Conservation (phyloP, 371 early-diverging fungal species). For the Saksenaea vasiformis region DNA sequence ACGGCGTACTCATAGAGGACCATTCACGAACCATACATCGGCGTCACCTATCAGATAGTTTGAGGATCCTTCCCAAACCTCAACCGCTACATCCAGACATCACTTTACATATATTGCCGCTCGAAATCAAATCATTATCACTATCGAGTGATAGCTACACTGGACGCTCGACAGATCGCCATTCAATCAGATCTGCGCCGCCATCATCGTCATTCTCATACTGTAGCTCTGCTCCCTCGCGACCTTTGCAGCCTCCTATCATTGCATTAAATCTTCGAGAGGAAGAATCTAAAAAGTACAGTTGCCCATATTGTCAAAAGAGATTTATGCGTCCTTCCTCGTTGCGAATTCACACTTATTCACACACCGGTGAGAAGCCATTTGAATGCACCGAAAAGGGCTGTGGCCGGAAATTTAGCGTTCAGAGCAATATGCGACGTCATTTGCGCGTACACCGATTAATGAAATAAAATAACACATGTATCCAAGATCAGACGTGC, state of each 20-base stretch:
- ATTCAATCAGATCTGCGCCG: neutral
- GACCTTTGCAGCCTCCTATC: neutral
- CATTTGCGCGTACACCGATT: conserved; percentile 37
- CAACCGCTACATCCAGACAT: neutral
- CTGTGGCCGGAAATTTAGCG: conserved; percentile 75
- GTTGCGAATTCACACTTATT: conserved; percentile 66
- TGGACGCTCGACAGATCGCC: neutral
- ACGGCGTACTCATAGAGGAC: neutral
- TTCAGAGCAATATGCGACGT: conserved; percentile 76
- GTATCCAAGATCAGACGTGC: too few relatives aligned
- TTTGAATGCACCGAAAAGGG: conserved; percentile 65
- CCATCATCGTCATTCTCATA: neutral
- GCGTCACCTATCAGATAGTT: neutral
- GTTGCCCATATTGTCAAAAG: conserved; percentile 67
- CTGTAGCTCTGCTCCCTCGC: neutral
- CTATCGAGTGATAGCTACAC: neutral
- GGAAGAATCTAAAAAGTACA: conserved; percentile 45
- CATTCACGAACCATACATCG: neutral
- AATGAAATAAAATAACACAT: conserved; percentile 2
- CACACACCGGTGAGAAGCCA: conserved; percentile 80
- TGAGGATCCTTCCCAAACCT: neutral
- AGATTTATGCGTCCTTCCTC: conserved; percentile 76
- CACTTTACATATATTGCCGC: neutral
- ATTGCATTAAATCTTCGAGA: neutral
- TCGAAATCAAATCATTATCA: neutral